Evolutionary conservation across 2,329 filamentous ascomycete species (phyloP).

Genomic region (Monilinia fructicola): DNA sequence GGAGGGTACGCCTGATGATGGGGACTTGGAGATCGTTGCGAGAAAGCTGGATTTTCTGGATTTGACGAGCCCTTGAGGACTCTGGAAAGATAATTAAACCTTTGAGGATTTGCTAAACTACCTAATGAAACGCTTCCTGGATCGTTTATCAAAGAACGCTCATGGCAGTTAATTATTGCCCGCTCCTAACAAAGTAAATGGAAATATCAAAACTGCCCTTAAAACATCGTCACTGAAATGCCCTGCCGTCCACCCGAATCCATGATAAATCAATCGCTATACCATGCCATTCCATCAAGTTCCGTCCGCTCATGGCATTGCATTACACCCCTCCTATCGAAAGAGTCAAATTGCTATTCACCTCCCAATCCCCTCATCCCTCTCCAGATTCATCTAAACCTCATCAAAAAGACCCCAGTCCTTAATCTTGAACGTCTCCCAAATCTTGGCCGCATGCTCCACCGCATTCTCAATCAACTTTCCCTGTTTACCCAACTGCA

Average conservation of each 20-base stretch:
- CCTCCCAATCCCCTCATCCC: too few species aligned
- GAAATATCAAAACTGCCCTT: constrained; percentile 1
- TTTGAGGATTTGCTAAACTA: not conserved
- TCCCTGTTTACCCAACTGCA: constrained; percentile 63
- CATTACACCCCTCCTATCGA: not conserved
- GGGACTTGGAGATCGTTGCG: constrained; percentile 30
- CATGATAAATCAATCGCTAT: not conserved
- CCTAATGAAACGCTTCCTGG: not conserved
- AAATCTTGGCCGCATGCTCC: constrained; percentile 66
- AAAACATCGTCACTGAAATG: constrained; percentile 1
- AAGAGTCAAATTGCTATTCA: too few species aligned
- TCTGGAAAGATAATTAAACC: not conserved
- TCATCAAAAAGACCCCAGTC: constrained; percentile 69
- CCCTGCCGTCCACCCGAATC: not conserved
- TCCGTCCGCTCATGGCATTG: too few species aligned
- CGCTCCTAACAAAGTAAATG: constrained; percentile 1
- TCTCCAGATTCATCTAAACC: constrained; percentile 30
- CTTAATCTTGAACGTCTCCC: constrained; percentile 72
- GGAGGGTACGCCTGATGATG: constrained; percentile 26
- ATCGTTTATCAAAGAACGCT: not conserved
- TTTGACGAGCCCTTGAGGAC: constrained; percentile 35
- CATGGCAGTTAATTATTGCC: not conserved
- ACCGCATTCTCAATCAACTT: constrained; percentile 67
- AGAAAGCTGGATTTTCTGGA: constrained; percentile 40
- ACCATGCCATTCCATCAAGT: not conserved